Base-by-base conservation (phyloP, 2,329 filamentous ascomycete genomes). In the Arthroderma sp. region DNA sequence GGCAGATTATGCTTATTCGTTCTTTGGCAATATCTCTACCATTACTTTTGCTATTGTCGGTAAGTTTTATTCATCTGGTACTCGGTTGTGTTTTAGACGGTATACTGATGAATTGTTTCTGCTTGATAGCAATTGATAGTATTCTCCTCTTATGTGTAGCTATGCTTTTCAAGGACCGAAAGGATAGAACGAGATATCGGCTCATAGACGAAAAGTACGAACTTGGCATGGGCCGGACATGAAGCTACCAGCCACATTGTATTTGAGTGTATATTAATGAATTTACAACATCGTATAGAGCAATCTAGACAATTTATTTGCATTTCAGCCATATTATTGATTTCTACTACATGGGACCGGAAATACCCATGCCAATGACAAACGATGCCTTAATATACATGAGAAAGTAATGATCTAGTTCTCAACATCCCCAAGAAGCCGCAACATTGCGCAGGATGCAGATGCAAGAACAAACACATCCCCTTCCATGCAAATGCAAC, bases 161-260 rank as follows among this genome's bases (percentile, higher is more conserved):
- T 31, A 89, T 88, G 72, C 77, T 93, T 47, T 77, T 89, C 65
- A 91, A 90, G 77, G 84, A 89, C 65, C 83, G 87, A 67, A 87
- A 86, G 73, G 88, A 93, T 75, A 81, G 82, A 66, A 83, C 87
- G 71, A 79, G 88, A 59, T 93, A 89, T 74, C 81, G 83, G 59
- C 79, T 87, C 67, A 91, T 93, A 66, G 87, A 91, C 67, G 83
- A 89, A 77, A 93, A 93, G 81, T 81, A 72, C 61, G 81, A 31
- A 8, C 47, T 51, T 1, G 47, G 47, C 23, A 51, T 33, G 28
- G 33, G 47, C 2, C 47, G 17, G 28, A 51, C 28, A n/a, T 51
- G 47, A 51, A n/a, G 13, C 15, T 7, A 17, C 1, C 1, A 5
- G 23, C 17, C 2, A 15, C 6, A 31, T 28, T 28, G 19, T 8